Conservation (phyloP, 2,329 filamentous ascomycete genomes). For the Aspergillus vadensis region DNA sequence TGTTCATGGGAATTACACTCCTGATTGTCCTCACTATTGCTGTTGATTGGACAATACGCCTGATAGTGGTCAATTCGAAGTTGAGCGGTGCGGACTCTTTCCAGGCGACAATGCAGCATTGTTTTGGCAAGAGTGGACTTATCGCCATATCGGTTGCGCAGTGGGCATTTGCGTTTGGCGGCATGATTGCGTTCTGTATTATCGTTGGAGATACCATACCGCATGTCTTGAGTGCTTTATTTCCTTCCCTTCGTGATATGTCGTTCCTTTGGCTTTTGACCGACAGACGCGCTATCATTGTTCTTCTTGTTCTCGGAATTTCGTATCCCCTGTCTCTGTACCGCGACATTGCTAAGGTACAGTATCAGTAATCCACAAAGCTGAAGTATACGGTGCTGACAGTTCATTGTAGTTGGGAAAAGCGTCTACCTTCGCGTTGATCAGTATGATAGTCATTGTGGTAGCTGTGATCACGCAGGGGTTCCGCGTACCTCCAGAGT, state of each 20-base stretch:
- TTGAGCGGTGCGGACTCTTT: constrained; percentile 91
- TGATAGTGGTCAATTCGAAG: constrained; percentile 98
- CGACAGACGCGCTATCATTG: constrained; percentile 79
- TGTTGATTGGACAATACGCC: constrained; percentile 95
- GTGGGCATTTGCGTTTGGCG: constrained; percentile 98
- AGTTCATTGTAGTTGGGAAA: constrained; percentile 72
- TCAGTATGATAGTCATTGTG: constrained; percentile 92
- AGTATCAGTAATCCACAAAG: constrained; percentile 28
- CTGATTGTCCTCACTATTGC: constrained; percentile 77
- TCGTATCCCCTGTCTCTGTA: constrained; percentile 93
- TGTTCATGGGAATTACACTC: constrained; percentile 76
- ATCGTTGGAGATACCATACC: constrained; percentile 97
- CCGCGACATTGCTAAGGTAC: constrained; percentile 91
- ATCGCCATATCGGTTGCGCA: constrained; percentile 90
- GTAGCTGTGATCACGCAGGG: constrained; percentile 85
- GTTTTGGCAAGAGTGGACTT: constrained; percentile 84
- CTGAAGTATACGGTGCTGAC: constrained; percentile 31
- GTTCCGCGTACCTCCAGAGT: constrained; percentile 68
- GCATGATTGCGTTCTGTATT: constrained; percentile 97
- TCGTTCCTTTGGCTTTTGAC: constrained; percentile 81
- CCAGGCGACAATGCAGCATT: constrained; percentile 93
- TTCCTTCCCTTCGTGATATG: constrained; percentile 71
- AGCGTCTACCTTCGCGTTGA: constrained; percentile 86
- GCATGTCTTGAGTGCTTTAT: constrained; percentile 79
- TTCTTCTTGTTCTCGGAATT: constrained; percentile 80